Conservation (phyloP, 1,284 basidiomycete species). For the Cerioporus squamosus region DNA sequence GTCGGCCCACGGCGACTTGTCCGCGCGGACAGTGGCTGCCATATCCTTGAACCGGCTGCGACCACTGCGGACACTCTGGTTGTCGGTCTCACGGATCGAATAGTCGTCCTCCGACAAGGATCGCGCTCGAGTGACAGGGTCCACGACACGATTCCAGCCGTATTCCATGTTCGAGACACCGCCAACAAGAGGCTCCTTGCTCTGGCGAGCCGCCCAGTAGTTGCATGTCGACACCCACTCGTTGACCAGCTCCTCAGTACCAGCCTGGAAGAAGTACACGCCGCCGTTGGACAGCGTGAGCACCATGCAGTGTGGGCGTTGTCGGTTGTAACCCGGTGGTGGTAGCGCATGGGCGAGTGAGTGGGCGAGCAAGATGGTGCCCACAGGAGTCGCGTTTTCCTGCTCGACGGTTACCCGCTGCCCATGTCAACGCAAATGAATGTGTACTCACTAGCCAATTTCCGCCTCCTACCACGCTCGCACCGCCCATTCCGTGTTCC, state of each 20-base stretch:
- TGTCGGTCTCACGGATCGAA: constrained; percentile 52
- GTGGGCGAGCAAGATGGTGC: constrained; percentile 84
- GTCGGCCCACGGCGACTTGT: constrained; percentile 74
- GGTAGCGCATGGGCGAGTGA: constrained; percentile 88
- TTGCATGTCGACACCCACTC: constrained; percentile 99
- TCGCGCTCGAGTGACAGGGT: constrained; percentile 53
- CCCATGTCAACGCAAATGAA: background rate
- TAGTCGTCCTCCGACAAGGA: constrained; percentile 63
- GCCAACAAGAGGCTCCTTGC: constrained; percentile 91
- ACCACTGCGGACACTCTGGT: constrained; percentile 65
- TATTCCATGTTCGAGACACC: constrained; percentile 99
- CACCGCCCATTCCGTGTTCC: constrained; percentile 59
- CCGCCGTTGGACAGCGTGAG: constrained; percentile 87
- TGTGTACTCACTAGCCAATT: constrained; percentile 89
- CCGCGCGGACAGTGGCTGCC: constrained; percentile 61
- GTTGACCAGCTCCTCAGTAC: constrained; percentile 95
- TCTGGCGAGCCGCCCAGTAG: constrained; percentile 95
- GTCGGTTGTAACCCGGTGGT: constrained; percentile 88
- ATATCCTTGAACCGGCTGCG: constrained; percentile 72
- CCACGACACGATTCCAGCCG: constrained; percentile 87
- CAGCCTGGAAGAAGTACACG: constrained; percentile 96
- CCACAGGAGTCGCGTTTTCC: constrained; percentile 87
- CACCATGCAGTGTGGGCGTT: constrained; percentile 95
- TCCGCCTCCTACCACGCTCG: constrained; percentile 84
- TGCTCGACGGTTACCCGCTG: constrained; percentile 29